phyloP scores from a whole-genome alignment of 306 rosid genomes.

The Clitoria ternatea region DNA sequence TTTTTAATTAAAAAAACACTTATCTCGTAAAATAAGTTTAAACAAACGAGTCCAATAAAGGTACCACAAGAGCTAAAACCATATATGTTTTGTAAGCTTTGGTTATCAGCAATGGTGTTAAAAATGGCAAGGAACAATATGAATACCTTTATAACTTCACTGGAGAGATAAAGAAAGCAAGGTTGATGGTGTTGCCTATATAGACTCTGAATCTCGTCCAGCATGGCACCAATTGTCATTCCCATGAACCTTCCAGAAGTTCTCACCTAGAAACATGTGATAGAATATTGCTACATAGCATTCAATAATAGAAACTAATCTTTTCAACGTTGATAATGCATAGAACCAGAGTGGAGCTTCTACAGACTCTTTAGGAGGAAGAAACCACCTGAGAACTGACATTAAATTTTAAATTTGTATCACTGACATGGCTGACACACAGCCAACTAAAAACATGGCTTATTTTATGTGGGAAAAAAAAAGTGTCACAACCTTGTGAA shows the following conservation, averaged over 20 bases:
- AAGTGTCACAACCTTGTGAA: neutral
- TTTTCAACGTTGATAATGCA: slow-evolving; percentile 32
- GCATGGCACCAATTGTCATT: slow-evolving; percentile 91
- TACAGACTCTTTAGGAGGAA: slow-evolving; percentile 35
- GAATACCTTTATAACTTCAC: slow-evolving; percentile 97
- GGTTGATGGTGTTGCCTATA: slow-evolving; percentile 94
- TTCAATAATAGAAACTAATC: slow-evolving; percentile 35
- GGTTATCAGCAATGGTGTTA: neutral
- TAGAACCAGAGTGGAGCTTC: slow-evolving; percentile 33
- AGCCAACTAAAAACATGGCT: slow-evolving; percentile 28
- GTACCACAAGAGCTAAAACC: neutral
- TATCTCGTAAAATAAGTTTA: no score
- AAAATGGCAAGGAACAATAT: neutral
- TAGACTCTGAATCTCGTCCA: slow-evolving; percentile 92
- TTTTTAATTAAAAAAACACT: no score
- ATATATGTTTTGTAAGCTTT: neutral
- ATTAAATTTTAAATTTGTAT: slow-evolving; percentile 35
- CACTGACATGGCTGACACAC: slow-evolving; percentile 25
- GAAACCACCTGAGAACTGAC: slow-evolving; percentile 36
- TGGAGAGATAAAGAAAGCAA: slow-evolving; percentile 96
- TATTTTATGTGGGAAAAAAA: neutral
- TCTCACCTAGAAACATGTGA: slow-evolving; percentile 74
- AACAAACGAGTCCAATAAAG: no score
- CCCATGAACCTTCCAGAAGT: slow-evolving; percentile 98
- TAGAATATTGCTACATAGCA: slow-evolving; percentile 38